A percentile compares a stretch with the other conserved stretches of the same genome.
Evolutionary conservation across 2,329 filamentous ascomycete species (phyloP).

Genomic region (Phialophora verrucosa): DNA sequence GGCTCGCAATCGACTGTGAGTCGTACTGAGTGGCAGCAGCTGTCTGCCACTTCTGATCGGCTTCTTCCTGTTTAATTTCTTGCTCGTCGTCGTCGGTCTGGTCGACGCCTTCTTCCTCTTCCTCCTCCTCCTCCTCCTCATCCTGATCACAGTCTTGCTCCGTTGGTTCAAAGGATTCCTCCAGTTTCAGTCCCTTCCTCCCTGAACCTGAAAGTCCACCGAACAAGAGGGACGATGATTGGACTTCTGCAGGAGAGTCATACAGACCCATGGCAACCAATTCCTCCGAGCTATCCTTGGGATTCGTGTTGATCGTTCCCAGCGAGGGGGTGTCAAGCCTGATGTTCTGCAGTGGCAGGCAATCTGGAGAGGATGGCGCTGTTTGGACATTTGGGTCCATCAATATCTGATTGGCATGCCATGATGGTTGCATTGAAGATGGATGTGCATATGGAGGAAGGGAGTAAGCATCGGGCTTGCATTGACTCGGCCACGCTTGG

Average conservation of each 20-base stretch:
- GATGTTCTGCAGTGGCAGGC: conserved; percentile 31
- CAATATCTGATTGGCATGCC: conserved; percentile 21
- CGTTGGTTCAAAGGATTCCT: conserved; percentile 39
- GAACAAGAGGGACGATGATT: conserved; percentile 36
- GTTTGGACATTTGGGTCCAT: conserved; percentile 27
- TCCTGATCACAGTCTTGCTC: conserved; percentile 44
- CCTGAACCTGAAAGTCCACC: conserved; percentile 17
- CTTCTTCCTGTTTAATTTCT: conserved; percentile 2
- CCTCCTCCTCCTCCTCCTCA: conserved; percentile 21
- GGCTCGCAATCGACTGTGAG: conserved; percentile 29
- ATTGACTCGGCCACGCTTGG: conserved; percentile 26
- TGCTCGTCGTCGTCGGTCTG: conserved; percentile 32
- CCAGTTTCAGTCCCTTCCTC: conserved; percentile 37
- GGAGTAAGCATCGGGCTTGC: conserved; percentile 4
- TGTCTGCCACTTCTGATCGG: not conserved
- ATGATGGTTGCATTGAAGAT: conserved; percentile 11
- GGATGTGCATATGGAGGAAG: conserved; percentile 11
- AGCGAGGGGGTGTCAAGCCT: conserved; percentile 25
- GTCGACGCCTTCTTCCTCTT: conserved; percentile 19
- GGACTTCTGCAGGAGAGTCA: conserved; percentile 39
- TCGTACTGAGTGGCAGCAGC: conserved; percentile 13
- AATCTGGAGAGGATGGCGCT: conserved; percentile 39
- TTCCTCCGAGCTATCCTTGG: conserved; percentile 30
- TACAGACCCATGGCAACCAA: conserved; percentile 41
- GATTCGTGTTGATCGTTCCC: conserved; percentile 9